Percentiles rank a stretch among this genome's conserved stretches.
phyloP scores from a whole-genome alignment of 2,329 filamentous ascomycete species.

The Diaporthe eres region DNA sequence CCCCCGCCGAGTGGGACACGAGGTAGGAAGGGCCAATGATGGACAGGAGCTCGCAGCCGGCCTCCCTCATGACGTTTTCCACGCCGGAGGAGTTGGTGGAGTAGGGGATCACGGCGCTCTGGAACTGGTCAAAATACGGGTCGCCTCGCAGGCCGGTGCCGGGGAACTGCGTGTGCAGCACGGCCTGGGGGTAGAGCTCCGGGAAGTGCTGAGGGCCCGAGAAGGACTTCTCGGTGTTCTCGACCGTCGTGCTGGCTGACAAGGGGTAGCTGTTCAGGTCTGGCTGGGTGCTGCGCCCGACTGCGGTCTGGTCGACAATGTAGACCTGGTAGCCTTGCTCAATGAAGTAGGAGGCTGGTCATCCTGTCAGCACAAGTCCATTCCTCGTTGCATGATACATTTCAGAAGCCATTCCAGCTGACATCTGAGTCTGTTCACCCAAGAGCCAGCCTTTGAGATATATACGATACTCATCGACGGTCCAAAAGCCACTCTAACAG shows the following conservation, averaged over 20 bases:
- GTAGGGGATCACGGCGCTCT: slow-evolving; percentile 57
- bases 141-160: slow-evolving; percentile 55
- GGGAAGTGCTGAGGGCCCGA: slow-evolving; percentile 46
- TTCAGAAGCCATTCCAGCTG: not conserved
- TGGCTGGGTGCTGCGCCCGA: slow-evolving; percentile 51
- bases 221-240: slow-evolving; percentile 48
- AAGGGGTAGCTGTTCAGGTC: slow-evolving; percentile 48
- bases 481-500: not conserved
- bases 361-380: not conserved
- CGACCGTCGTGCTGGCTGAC: slow-evolving; percentile 46
- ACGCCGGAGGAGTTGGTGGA: slow-evolving; percentile 44
- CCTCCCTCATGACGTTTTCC: slow-evolving; percentile 46
- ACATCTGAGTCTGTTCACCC: not conserved
- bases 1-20: slow-evolving; percentile 47
- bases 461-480: not conserved
- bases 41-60: slow-evolving; percentile 45
- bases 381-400: not conserved
- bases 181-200: slow-evolving; percentile 50
- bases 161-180: slow-evolving; percentile 52
- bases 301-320: slow-evolving; percentile 55
- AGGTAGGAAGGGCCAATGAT: slow-evolving; percentile 49
- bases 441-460: not conserved
- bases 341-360: slow-evolving; percentile 54
- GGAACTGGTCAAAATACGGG: slow-evolving; percentile 62
- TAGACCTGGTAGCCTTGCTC: slow-evolving; percentile 57